A percentile compares a stretch with the other conserved stretches of the same genome.
These are phyloP conservation scores for Dimocarpus longan DNA, from an alignment of 345 rosid genomes.

Conservation along the genomic window DNA sequence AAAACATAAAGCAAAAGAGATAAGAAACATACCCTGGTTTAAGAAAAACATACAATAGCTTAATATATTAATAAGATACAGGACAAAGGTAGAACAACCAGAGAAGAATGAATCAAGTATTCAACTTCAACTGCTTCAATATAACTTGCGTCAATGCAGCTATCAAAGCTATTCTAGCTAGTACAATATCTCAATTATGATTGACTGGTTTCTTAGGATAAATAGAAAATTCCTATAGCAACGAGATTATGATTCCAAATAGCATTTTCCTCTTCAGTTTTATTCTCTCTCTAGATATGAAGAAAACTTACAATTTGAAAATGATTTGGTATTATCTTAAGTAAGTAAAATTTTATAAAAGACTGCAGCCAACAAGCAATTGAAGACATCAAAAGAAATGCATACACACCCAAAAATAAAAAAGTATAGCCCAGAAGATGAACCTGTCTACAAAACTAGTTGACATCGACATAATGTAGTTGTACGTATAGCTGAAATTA, in stretches of 20 bases:
- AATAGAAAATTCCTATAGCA: not conserved
- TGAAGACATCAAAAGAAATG: not conserved
- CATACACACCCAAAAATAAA: not conserved
- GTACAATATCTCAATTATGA: not conserved
- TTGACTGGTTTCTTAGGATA: not conserved
- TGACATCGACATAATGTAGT: conserved; percentile 86
- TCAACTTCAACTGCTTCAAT: not conserved
- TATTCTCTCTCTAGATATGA: not conserved
- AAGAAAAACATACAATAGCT: not conserved
- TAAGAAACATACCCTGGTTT: not conserved
- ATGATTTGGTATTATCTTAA: too few relatives aligned
- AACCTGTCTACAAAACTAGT: conserved; percentile 98
- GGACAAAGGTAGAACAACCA: not conserved
- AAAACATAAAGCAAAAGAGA: not conserved
- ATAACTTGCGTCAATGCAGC: not conserved
- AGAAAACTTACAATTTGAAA: not conserved
- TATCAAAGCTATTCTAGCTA: not conserved
- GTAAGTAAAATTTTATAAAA: not conserved
- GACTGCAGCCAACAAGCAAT: not conserved
- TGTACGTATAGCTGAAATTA: conserved; percentile 88
- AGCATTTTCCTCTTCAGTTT: not conserved
- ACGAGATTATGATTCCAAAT: not conserved
- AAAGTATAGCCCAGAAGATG: conserved; percentile 23
- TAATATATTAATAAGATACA: not conserved
- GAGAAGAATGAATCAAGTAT: not conserved